Percentiles rank a stretch among this genome's conserved stretches.
phyloP scores from a whole-genome alignment of 148 eudicot species.

The Linanthus parryae region DNA sequence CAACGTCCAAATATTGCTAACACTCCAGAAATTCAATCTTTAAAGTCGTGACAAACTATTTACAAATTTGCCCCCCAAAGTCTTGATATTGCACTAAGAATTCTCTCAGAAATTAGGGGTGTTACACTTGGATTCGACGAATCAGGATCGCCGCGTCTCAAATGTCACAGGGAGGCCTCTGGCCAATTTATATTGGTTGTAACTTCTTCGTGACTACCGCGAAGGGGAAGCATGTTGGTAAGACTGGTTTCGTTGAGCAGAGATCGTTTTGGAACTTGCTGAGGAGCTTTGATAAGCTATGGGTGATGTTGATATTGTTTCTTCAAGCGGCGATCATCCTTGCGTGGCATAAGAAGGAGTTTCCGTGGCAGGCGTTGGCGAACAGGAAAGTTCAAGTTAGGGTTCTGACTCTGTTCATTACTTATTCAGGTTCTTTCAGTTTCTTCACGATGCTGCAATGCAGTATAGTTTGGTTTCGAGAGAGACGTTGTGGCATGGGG shows the following conservation, averaged over 20 bases:
- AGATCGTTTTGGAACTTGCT: slow-evolving; percentile 88
- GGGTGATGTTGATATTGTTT: slow-evolving; percentile 87
- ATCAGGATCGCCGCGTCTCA: too few species aligned
- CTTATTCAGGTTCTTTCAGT: slow-evolving; percentile 75
- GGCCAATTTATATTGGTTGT: slow-evolving; percentile 72
- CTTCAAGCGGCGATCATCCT: slow-evolving; percentile 73
- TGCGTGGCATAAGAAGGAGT: slow-evolving; percentile 63
- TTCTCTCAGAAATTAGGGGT: too few species aligned
- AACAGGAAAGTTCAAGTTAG: slow-evolving; percentile 47
- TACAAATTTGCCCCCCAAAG: too few species aligned
- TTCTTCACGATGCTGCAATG: slow-evolving; percentile 61
- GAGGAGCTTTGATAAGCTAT: slow-evolving; percentile 77
- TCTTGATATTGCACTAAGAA: too few species aligned
- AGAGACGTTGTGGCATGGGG: slow-evolving; percentile 67
- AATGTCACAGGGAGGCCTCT: too few species aligned
- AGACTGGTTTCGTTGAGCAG: slow-evolving; percentile 94
- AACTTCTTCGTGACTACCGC: slow-evolving; percentile 54
- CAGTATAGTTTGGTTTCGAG: slow-evolving; percentile 74
- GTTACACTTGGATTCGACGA: too few species aligned
- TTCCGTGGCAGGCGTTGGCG: slow-evolving; percentile 67
- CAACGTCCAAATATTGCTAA: too few species aligned
- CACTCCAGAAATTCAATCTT: too few species aligned
- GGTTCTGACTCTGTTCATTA: slow-evolving; percentile 69
- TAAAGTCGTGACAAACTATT: too few species aligned
- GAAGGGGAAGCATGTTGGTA: slow-evolving; percentile 64